Evolutionary conservation across 106 monocot species (phyloP).

Genomic region (Platanthera zijinensis): DNA sequence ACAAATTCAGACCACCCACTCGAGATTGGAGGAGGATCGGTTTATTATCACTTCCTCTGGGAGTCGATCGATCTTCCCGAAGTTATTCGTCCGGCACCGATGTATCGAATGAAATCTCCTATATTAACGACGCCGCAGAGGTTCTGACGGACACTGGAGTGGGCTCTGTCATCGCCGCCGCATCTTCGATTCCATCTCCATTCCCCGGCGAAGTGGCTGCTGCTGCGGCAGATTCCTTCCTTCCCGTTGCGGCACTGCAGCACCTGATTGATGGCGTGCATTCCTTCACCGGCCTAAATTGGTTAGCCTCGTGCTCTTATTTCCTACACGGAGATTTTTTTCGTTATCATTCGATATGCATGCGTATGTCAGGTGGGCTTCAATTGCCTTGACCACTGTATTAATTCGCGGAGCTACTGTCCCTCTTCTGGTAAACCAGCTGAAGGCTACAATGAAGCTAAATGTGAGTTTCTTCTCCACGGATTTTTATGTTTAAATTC

Average conservation of each 20-base stretch:
- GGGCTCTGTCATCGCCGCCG: background rate
- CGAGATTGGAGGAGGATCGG: constrained; percentile 12
- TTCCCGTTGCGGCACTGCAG: constrained; percentile 14
- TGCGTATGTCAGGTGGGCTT: constrained; percentile 57
- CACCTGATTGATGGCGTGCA: constrained; percentile 13
- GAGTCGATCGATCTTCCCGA: constrained; percentile 20
- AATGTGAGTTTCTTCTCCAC: constrained; percentile 31
- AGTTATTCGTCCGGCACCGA: constrained; percentile 40
- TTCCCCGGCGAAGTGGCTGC: constrained; percentile 32
- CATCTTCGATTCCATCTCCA: constrained; percentile 13
- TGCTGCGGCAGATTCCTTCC: constrained; percentile 8
- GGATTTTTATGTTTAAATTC: too few relatives aligned
- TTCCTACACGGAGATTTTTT: background rate
- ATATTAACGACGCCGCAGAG: background rate
- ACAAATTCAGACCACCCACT: background rate
- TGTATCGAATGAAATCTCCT: constrained; percentile 4
- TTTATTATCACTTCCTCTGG: constrained; percentile 36
- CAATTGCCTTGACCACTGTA: constrained; percentile 73
- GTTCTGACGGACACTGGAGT: constrained; percentile 10
- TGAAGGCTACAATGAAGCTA: constrained; percentile 64
- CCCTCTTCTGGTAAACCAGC: constrained; percentile 63
- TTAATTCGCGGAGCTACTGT: constrained; percentile 61
- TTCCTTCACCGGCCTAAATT: constrained; percentile 11
- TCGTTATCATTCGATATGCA: background rate
- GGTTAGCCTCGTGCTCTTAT: background rate